Evolutionary conservation across 2,329 filamentous ascomycete genomes (phyloP).

Genomic region (Paramyrothecium sp.): DNA sequence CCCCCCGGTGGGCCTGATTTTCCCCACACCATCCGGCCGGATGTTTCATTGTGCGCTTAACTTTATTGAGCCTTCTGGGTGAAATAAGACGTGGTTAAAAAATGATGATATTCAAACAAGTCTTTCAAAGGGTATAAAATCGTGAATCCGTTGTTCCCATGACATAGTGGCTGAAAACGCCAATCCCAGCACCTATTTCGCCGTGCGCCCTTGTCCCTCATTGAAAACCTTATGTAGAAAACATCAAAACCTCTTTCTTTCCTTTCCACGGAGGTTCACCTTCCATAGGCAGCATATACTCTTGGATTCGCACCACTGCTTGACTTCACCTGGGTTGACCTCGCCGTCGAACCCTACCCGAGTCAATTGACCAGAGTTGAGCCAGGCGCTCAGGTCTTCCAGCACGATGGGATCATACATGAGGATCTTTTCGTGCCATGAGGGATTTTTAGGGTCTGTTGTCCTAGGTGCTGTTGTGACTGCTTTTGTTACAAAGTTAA

Average conservation of each 20-base stretch:
- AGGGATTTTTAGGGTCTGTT: constrained; percentile 50
- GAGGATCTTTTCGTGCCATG: constrained; percentile 90
- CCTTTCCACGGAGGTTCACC: constrained; percentile 49
- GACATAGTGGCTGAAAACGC: neutral
- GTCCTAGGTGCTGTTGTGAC: constrained; percentile 50
- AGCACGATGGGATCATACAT: constrained; percentile 89
- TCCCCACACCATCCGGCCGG: too few relatives aligned
- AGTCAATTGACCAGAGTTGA: constrained; percentile 70
- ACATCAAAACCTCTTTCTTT: constrained; percentile 46
- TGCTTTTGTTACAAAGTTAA: constrained; percentile 53
- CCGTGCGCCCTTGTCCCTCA: too few relatives aligned
- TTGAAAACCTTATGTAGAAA: too few relatives aligned
- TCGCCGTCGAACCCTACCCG: constrained; percentile 64
- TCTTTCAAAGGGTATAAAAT: too few relatives aligned
- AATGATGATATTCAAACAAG: too few relatives aligned
- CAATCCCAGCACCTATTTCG: neutral
- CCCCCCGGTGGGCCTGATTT: too few relatives aligned
- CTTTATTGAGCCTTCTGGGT: too few relatives aligned
- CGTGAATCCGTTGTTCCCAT: too few relatives aligned
- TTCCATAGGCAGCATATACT: constrained; percentile 83
- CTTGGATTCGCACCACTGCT: constrained; percentile 86
- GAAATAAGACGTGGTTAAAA: too few relatives aligned
- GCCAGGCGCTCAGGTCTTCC: constrained; percentile 80
- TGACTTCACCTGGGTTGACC: constrained; percentile 64
- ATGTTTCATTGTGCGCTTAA: too few relatives aligned